Base-by-base conservation (phyloP, 2,329 filamentous ascomycete species). In the Blumeriella jaapii region DNA sequence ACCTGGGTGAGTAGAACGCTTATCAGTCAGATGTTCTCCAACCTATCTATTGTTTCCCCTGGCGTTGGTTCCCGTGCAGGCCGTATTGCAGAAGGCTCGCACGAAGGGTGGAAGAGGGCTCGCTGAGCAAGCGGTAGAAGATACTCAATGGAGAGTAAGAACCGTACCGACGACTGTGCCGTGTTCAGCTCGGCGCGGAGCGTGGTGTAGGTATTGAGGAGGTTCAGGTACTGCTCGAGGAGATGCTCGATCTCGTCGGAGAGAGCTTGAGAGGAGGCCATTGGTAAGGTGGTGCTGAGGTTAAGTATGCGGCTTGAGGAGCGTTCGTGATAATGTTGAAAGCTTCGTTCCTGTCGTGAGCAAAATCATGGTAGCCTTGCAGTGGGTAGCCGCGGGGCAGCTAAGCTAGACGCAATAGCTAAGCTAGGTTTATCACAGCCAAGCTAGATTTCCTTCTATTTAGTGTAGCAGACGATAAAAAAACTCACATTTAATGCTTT, bases 201-300 rank as follows among this genome's bases (percentile, higher is more conserved):
- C 13, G 57, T 56, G 9, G 73, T 71, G 61, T 87, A 86, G 49
- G 74, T 62, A 54, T 86, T 68, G 1, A 87, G 60, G 1, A 81
- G 65, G 35, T 54, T 42, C 7, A 89, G 70, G 53, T 86, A 84
- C 20, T 63, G 67, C 55, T 71, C 68, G 15, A 85, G 63, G 17
- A 84, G 66, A 31, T 51, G 44, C 55, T 86, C 81, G 36, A 86
- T 71, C 22, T 51, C 39, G 8, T 45, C 29, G 5, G 48, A 49
- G 23, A 48, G 38, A 6, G 29, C 29, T 23, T 28, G 31, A 23
- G 42, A 18, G 20, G 42, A 9, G n/a, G 37, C 20, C 37, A 38
- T 36, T 13, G 23, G 12, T 17, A 31, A n/a, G 16, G 23, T 15
- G 11, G 16, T 36, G 17, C 14, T 26, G 20, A 35, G 25, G 29